Conservation (phyloP, 306 rosid species). For the Oemleria cerasiformis region DNA sequence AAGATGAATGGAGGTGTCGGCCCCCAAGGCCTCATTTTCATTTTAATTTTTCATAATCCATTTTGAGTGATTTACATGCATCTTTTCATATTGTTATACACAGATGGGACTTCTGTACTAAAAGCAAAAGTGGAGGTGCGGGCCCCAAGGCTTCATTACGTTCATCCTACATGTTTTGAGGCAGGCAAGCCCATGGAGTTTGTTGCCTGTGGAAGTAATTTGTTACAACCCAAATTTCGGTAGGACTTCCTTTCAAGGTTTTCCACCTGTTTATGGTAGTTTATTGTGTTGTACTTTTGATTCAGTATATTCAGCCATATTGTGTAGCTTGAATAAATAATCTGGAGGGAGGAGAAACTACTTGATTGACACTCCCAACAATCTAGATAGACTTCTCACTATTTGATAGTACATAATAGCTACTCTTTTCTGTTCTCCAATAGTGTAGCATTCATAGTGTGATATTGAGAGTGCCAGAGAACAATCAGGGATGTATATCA, state of each 20-base stretch:
- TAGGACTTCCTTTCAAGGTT: slow-evolving; percentile 15
- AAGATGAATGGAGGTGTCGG: no score
- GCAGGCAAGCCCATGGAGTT: slow-evolving; percentile 97
- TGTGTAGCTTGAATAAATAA: not conserved
- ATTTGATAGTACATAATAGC: not conserved
- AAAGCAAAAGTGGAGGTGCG: slow-evolving; percentile 50
- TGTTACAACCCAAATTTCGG: slow-evolving; percentile 85
- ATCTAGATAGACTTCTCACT: not conserved
- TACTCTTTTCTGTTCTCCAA: not conserved
- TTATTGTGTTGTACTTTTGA: not conserved
- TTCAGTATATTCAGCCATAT: not conserved
- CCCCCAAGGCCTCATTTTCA: not conserved
- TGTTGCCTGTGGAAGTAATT: slow-evolving; percentile 89
- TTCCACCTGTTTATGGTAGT: not conserved
- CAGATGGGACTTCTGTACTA: slow-evolving; percentile 60
- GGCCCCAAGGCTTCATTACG: slow-evolving; percentile 86
- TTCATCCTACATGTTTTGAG: slow-evolving; percentile 86
- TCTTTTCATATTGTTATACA: slow-evolving; percentile 28
- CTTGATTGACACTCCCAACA: not conserved
- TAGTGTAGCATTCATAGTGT: not conserved
- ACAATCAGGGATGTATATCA: not conserved
- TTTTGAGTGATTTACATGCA: slow-evolving; percentile 8
- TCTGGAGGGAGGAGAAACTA: not conserved
- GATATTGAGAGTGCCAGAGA: not conserved
- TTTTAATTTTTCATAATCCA: slow-evolving; percentile 15